Base-by-base conservation (phyloP, 495 filamentous ascomycete genomes). In the Tuber brumale region DNA sequence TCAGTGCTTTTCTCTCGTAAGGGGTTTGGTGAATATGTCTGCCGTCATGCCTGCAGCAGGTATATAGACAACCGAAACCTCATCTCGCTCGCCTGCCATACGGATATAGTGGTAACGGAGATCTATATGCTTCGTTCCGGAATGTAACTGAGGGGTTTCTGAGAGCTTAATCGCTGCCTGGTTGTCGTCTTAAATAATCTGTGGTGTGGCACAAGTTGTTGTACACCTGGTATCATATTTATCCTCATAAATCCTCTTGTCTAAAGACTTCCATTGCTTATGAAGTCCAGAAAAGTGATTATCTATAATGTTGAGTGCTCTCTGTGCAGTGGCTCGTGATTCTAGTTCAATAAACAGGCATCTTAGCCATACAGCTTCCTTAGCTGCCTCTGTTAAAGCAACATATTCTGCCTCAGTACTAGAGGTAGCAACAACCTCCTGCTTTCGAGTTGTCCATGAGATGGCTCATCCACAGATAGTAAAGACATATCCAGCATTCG, bases 401-500 rank as follows among this genome's bases (percentile, higher is more conserved):
- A 79, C 44, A 69, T 79, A 77, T 74, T 79, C 77, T 23, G 75
- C 51, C 44, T 79, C 75, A n/a, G 75, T 77, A 3, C 75, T 37
- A 16, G 45, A 69, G 41, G 70, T 35, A 6, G 75, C 71, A 3
- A 73, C 74, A 10, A 74, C 44, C 16, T 51, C 45, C 39, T 79
- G 75, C 48, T 77, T 79, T 0, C 39, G 23, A 14, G 70, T 73
- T 18, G 21, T 45, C 71, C 51, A 79, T 3, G 35, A 45, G 4
- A 79, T 46, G 0, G 61, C 61, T 31, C 27, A 8, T 18, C 75
- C 75, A 31, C n/a, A 71, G 0, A 66, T 12, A 48, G 7, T 0
- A 27, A 79, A 74, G 0, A 74, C 46, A 66, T 69, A 77, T 21
- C 76, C 71, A 0, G 5, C 74, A 12, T 57, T 48, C 0, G 19